Base-by-base conservation (phyloP, 1,139 yeast genomes). In the Fermentozyma sake region DNA sequence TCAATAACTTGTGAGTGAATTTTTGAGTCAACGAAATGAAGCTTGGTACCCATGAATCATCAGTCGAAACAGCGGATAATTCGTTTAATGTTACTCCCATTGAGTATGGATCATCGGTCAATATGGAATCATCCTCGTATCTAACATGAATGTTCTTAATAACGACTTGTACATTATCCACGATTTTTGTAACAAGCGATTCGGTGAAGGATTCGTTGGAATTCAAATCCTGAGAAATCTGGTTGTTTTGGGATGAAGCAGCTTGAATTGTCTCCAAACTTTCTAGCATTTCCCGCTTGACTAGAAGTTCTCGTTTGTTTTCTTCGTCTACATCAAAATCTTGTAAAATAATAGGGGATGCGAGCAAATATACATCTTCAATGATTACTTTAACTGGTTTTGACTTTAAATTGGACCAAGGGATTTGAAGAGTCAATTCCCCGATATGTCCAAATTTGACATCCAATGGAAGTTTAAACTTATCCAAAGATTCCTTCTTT, bases 391-490 rank as follows among this genome's bases (percentile, higher is more conserved):
- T 84, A 8, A 91, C 98, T 0, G 99, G 98, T 46, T 89, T 85
- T 15, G 85, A 80, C 47, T 89, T 89, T 39, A 93, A 64, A 49
- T 87, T 91, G 1, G 97, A 82, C 97, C 98, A 93, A 0, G 99
- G 98, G 22, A 93, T 91, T 49, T 84, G 95, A 32, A 93, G 61
- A 1, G 94, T 83, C 41, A 93, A 65, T 39, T 83, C 87, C 1
- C 97, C 98, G 34, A 93, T 55, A 48, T 86, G 89, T 19, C 98
- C 99, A 52, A 83, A 85, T 37, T 76, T 72, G n/a, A 93, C 93
- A 51, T 87, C 86, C 21, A 91, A 61, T 1, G 98, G 98, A 24
- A 93, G 61, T 39, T 82, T 77, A 41, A 91, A 71, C 46, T 82
- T 74, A 52, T 91, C 98, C 25, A 93, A 64, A 6, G 96, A 89